A percentile compares a stretch with the other conserved stretches of the same genome.
These are phyloP conservation scores for Climacium dendroides DNA, from an alignment of 225 moss, liverwort and hornwort species.

Conservation along the genomic window DNA sequence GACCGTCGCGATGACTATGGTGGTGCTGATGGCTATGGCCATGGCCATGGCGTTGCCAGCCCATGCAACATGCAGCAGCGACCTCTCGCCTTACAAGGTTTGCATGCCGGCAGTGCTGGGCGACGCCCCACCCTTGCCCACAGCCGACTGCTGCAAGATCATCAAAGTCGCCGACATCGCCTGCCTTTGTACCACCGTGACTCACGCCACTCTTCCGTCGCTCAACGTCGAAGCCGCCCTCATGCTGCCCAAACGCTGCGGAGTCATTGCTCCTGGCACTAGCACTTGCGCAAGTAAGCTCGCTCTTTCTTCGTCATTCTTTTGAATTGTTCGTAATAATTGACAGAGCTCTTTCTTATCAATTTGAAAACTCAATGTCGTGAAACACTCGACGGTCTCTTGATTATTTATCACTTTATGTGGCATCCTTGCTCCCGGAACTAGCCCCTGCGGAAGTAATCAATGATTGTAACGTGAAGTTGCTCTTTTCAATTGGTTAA, in stretches of 20 bases:
- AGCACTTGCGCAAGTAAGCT: slow-evolving; percentile 11
- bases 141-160: not conserved
- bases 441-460: too few relatives aligned
- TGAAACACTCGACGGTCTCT: not conserved
- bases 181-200: slow-evolving; percentile 4
- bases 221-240: slow-evolving; percentile 16
- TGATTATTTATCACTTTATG: not conserved
- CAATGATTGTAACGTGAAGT: too few relatives aligned
- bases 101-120: slow-evolving; percentile 22
- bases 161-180: not conserved
- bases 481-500: not conserved
- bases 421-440: not conserved
- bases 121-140: not conserved
- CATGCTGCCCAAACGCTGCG: slow-evolving; percentile 24
- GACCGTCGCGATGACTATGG: not conserved
- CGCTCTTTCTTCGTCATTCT: not conserved
- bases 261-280: not conserved
- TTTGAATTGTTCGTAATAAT: too few relatives aligned
- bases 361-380: not conserved
- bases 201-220: not conserved
- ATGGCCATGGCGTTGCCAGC: not conserved
- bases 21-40: not conserved
- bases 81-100: not conserved
- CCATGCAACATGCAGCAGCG: not conserved
- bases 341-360: not conserved